Conservation (phyloP, 805 yeast species). For the Ogataea ramenticola region DNA sequence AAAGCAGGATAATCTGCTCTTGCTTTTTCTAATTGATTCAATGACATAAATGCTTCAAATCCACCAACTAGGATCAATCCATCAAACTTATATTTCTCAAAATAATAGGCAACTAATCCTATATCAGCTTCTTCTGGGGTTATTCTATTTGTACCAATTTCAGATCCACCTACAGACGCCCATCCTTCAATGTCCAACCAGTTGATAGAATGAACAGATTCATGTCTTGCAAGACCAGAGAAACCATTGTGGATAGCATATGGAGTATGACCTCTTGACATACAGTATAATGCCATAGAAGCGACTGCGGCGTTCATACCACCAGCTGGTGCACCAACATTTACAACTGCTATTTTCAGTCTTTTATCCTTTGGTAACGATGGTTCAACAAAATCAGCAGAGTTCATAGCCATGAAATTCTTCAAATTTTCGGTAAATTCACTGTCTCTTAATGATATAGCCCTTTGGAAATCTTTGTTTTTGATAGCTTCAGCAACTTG, state of each 20-base stretch:
- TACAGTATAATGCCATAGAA: conserved; percentile 84
- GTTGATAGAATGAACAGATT: conserved; percentile 60
- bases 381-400: conserved; percentile 58
- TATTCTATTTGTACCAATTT: conserved; percentile 90
- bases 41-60: conserved; percentile 88
- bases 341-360: conserved; percentile 74
- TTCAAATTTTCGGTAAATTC: conserved; percentile 77
- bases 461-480: conserved; percentile 71
- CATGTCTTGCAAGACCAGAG: conserved; percentile 86
- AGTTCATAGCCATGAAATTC: conserved; percentile 65
- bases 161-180: conserved; percentile 90
- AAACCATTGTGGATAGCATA: conserved; percentile 91
- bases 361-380: conserved; percentile 52
- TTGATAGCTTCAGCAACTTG: conserved; percentile 87
- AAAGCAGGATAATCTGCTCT: conserved; percentile 79
- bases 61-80: conserved; percentile 94
- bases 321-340: conserved; percentile 97
- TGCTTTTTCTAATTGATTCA: conserved; percentile 74
- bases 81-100: conserved; percentile 81
- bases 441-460: conserved; percentile 80
- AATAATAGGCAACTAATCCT: conserved; percentile 88
- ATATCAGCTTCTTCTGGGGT: conserved; percentile 72
- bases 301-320: conserved; percentile 90
- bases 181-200: conserved; percentile 89
- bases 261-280: conserved; percentile 87